A percentile compares a stretch with the other conserved stretches of the same genome.
These are phyloP conservation scores for Phaeosphaeriaceae sp. DNA, from an alignment of 2,329 filamentous ascomycete species.

Conservation along the genomic window DNA sequence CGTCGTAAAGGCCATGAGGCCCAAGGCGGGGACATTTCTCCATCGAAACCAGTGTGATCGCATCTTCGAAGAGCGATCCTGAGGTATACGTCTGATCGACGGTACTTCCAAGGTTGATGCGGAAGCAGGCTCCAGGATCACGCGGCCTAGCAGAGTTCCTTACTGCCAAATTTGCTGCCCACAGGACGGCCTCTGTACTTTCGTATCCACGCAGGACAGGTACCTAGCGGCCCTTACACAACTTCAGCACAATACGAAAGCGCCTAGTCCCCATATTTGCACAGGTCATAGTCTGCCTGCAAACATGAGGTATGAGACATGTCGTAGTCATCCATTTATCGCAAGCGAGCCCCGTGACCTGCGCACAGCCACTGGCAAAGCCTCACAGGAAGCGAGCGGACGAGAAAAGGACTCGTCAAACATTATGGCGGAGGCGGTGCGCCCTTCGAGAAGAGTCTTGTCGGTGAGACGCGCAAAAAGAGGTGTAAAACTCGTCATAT, in stretches of 20 bases:
- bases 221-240: neutral
- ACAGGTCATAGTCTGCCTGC: neutral
- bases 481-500: constrained; percentile 15
- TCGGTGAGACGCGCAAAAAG: constrained; percentile 20
- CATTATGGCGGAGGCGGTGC: constrained; percentile 3
- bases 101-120: neutral
- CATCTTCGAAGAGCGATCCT: neutral
- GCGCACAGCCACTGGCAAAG: constrained; percentile 1
- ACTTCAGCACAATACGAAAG: neutral
- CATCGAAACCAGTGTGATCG: neutral
- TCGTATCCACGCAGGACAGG: neutral
- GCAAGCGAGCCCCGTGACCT: neutral
- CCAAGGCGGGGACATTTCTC: neutral
- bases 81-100: neutral
- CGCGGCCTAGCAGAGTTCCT: neutral
- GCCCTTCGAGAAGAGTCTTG: constrained; percentile 8
- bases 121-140: neutral
- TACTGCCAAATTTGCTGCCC: neutral
- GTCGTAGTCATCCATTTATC: neutral
- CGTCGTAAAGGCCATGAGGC: too few relatives aligned
- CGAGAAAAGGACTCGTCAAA: constrained; percentile 1
- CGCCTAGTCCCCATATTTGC: neutral
- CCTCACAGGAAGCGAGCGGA: neutral
- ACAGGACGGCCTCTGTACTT: neutral
- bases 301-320: neutral